Evolutionary conservation across 306 rosid genomes (phyloP).

Genomic region (Gastrolobium villosum): DNA sequence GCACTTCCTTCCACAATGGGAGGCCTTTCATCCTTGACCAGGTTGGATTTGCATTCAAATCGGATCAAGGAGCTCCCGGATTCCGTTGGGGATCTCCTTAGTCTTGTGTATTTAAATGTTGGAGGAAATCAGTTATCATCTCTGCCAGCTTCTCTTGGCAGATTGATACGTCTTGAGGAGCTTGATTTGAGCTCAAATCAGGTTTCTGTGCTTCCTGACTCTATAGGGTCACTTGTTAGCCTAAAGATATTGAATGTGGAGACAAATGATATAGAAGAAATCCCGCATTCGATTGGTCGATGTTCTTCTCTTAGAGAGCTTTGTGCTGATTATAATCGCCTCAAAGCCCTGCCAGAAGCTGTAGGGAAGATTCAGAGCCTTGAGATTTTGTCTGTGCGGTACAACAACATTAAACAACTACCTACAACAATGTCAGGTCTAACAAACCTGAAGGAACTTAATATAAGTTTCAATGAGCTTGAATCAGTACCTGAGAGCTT

Average conservation of each 20-base stretch:
- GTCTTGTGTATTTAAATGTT: conserved; percentile 62
- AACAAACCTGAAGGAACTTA: conserved; percentile 66
- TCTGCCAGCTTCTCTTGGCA: conserved; percentile 71
- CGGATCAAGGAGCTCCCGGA: conserved; percentile 60
- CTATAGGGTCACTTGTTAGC: conserved; percentile 67
- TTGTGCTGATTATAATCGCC: conserved; percentile 69
- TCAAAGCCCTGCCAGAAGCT: conserved; percentile 84
- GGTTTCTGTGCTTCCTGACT: conserved; percentile 64
- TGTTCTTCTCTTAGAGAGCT: conserved; percentile 70
- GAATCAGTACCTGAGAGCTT: conserved; percentile 79
- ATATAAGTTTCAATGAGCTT: conserved; percentile 79
- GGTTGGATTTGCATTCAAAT: conserved; percentile 70
- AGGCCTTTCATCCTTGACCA: conserved; percentile 64
- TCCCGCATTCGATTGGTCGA: conserved; percentile 70
- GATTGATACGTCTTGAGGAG: conserved; percentile 66
- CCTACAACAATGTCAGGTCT: conserved; percentile 78
- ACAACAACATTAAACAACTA: conserved; percentile 72
- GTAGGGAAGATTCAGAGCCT: conserved; percentile 71
- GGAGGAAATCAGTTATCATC: conserved; percentile 62
- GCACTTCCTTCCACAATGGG: conserved; percentile 69
- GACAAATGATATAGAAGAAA: conserved; percentile 74
- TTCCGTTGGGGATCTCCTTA: conserved; percentile 65
- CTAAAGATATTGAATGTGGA: conserved; percentile 66
- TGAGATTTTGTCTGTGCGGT: conserved; percentile 71
- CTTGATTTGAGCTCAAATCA: conserved; percentile 74